Base-by-base conservation (phyloP, 2,329 filamentous ascomycete species). In the Penicillium brasilianum region DNA sequence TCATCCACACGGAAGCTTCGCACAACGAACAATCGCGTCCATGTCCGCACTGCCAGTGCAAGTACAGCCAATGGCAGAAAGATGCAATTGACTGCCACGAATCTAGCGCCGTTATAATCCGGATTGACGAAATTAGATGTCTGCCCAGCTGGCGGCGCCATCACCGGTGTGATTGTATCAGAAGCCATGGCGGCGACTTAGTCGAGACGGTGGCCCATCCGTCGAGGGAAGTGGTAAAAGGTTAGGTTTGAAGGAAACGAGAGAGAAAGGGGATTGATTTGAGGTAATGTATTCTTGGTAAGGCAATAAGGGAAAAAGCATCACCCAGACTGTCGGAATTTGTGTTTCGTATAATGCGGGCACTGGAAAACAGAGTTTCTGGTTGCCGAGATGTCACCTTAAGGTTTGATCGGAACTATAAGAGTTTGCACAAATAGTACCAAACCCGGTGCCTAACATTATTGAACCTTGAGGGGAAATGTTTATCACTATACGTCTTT, bases 41-140 rank as follows among this genome's bases (percentile, higher is more conserved):
- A 72, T 44, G 62, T 64, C 20, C 72, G 60, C 10, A 73, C 51
- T 5, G 32, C 39, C 14, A 73, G 36, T 6, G 67, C 58, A 18
- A 68, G 20, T 0, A 68, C 48, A 5, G 71, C 69, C 14, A 74
- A 41, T 1, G 68, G 63, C 16, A 73, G 51, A 56, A 74, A 74
- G 13, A 74, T 44, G 34, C 64, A 70, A 54, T 72, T 73, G 0
- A 73, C 66, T 7, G 70, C 67, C 14, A 73, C n/a, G 44, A 69
- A 71, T 34, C 65, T 69, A 4, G 57, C 60, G 9, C 66, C 69
- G n/a, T 50, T 50, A 46, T 63, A 68, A n/a, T 50, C 54, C 4
- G 71, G 72, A 49, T 74, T 58, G n/a, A 71, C 58, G 37, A 73
- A 73, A 43, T 74, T 72, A 7, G 70, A 67, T 18, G 59, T 60